Evolutionary conservation across 129 eudicot genomes (phyloP).

Genomic region (Chrysanthemum makinoi): DNA sequence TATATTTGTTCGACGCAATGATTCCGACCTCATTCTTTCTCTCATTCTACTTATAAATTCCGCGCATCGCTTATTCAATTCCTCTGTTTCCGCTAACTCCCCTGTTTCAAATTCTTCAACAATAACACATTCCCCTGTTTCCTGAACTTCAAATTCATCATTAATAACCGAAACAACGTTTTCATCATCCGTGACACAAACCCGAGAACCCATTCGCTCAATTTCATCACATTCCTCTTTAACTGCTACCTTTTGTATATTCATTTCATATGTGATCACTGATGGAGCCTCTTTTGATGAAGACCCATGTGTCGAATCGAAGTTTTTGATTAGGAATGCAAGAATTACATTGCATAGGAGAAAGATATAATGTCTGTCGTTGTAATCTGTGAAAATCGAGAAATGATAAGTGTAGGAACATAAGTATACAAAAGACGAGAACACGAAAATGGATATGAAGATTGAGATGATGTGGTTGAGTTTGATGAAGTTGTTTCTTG

Average conservation of each 20-base stretch:
- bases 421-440: slow-evolving; percentile 15
- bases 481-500: slow-evolving; percentile 15
- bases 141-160: slow-evolving; percentile 6
- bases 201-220: neutral
- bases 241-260: neutral
- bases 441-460: slow-evolving; percentile 30
- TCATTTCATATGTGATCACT: slow-evolving; percentile 3
- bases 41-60: slow-evolving; percentile 41
- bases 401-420: slow-evolving; percentile 28
- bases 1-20: neutral
- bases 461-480: slow-evolving; percentile 23
- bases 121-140: neutral
- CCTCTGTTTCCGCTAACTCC: slow-evolving; percentile 26
- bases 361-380: slow-evolving; percentile 60
- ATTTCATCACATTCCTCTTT: neutral
- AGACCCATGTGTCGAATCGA: slow-evolving; percentile 27
- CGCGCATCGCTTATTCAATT: slow-evolving; percentile 44
- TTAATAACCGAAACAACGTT: neutral
- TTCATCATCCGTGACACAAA: neutral
- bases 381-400: slow-evolving; percentile 29
- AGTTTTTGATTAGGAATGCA: slow-evolving; percentile 39
- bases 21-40: slow-evolving; percentile 30
- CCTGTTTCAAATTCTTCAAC: slow-evolving; percentile 20
- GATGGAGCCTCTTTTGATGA: slow-evolving; percentile 13
- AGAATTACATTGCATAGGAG: slow-evolving; percentile 68